Evolutionary conservation across 1,284 basidiomycete species (phyloP), one percentile per base, ranked within the genome.

Genomic region (Cutaneotrichosporon daszewskae): DNA sequence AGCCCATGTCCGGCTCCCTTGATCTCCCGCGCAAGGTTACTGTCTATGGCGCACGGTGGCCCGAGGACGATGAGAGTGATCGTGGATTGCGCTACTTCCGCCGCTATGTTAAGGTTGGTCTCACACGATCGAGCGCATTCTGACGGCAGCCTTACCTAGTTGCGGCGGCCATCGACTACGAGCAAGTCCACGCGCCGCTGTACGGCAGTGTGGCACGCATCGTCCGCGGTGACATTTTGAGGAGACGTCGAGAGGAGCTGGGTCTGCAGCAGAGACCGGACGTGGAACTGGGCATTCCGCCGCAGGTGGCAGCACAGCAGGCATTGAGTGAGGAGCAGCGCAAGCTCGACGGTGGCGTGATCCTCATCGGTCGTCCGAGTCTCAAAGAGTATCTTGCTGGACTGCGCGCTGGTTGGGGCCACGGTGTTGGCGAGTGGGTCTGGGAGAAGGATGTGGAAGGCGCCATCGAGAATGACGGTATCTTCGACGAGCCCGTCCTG

Each of bases 331-430:
- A 75, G 44, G 77, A 76, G 8, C 69, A 78, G 49, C 77, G 80
- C 26, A 83, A 85, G 57, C 73, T 89, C 11, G 81, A 84, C 20
- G 90, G 90, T 5, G 92, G 90, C 1, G 77, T 83, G 32, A 76
- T 97, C 43, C 74, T 98, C 42, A 71, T 97, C n/a, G 95, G 95
- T 7, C 79, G 94, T 45, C 83, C 87, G 26, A 86, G 89, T 1
- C 79, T 92, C 68, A 98, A 97, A 72, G 94, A 98, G 73, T 97
- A 88, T 70, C 80, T 95, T 75, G 79, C 82, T 48, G 94, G 91
- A 1, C 66, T 97, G 40, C 79, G 79, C 59, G 76, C 79, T 39
- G 94, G 95, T 0, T 98, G 88, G 87, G 80, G 80, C n/a, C 80
- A 82, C 35, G 75, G 80, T 3, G 71, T 89, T 18, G 77, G 81